Evolutionary conservation across 805 yeast genomes (phyloP).

Genomic region (Candida schatavii): DNA sequence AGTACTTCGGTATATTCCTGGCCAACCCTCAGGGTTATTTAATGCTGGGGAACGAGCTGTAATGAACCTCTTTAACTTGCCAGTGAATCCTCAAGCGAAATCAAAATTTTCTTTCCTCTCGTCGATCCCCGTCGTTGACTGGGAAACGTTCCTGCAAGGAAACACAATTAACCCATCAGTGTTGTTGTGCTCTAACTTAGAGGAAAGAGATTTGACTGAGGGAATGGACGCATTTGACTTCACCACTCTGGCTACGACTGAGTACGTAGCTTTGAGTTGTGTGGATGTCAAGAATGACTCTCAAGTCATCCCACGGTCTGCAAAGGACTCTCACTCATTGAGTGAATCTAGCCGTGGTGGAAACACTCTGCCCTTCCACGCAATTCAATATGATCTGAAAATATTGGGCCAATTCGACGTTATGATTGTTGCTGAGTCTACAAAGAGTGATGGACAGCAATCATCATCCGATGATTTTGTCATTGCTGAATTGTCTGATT

Average conservation of each 20-base stretch:
- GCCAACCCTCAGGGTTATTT: background rate
- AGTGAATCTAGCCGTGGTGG: slow-evolving; percentile 60
- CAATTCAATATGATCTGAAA: slow-evolving; percentile 40
- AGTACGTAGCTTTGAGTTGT: slow-evolving; percentile 43
- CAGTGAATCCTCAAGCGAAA: background rate
- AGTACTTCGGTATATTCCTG: background rate
- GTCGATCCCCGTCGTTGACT: slow-evolving; percentile 11
- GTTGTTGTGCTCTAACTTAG: slow-evolving; percentile 17
- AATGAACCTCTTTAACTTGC: slow-evolving; percentile 7
- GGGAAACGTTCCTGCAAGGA: slow-evolving; percentile 10
- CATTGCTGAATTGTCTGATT: slow-evolving; percentile 33
- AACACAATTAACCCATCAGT: slow-evolving; percentile 13
- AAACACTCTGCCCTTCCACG: slow-evolving; percentile 44
- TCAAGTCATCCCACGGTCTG: slow-evolving; percentile 51
- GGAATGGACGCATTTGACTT: slow-evolving; percentile 27
- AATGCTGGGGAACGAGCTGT: background rate
- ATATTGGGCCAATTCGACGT: slow-evolving; percentile 45
- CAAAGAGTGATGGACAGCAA: slow-evolving; percentile 18
- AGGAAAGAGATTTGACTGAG: slow-evolving; percentile 1
- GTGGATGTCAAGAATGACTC: slow-evolving; percentile 38
- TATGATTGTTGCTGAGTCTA: slow-evolving; percentile 44
- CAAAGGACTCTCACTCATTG: slow-evolving; percentile 26
- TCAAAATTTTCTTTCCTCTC: slow-evolving; percentile 18
- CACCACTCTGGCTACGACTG: slow-evolving; percentile 33
- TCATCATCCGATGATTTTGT: slow-evolving; percentile 26